Conservation (phyloP, 805 yeast genomes). For the Saccharomycopsis microspora region DNA sequence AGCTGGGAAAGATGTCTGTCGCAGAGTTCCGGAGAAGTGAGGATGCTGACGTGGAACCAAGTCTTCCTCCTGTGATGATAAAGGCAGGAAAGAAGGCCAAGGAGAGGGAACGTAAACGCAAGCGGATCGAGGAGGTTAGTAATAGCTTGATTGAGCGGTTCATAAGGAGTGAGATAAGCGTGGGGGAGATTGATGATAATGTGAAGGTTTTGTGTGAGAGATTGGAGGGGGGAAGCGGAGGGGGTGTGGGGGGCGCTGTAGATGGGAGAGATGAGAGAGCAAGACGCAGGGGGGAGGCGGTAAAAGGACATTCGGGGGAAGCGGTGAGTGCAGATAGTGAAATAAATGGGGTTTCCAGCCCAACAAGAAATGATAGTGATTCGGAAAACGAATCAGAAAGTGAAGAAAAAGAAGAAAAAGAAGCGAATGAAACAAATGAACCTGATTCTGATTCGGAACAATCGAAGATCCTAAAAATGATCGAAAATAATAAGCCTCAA, state of each 20-base stretch:
- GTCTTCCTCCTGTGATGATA: constrained; percentile 77
- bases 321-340: too few species aligned
- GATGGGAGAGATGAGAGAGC: background rate
- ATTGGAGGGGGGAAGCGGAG: constrained; percentile 14
- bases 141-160: constrained; percentile 6
- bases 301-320: background rate
- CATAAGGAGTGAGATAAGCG: constrained; percentile 7
- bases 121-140: background rate
- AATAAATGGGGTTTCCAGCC: too few species aligned
- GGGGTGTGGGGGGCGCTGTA: background rate
- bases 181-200: constrained; percentile 9
- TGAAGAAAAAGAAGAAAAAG: constrained; percentile 14
- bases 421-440: constrained; percentile 3
- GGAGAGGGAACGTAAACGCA: background rate
- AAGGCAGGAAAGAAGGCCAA: constrained; percentile 19
- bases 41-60: constrained; percentile 24
- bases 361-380: constrained; percentile 1
- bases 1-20: constrained; percentile 63
- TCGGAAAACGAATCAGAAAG: constrained; percentile 16
- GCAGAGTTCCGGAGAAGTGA: constrained; percentile 49
- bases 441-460: background rate
- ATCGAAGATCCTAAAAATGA: constrained; percentile 16
- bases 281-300: background rate
- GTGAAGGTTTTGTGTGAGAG: constrained; percentile 1
- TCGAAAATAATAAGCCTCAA: constrained; percentile 38